Evolutionary conservation across 495 filamentous ascomycete genomes (phyloP).

Genomic region (Durotheca rogersii): DNA sequence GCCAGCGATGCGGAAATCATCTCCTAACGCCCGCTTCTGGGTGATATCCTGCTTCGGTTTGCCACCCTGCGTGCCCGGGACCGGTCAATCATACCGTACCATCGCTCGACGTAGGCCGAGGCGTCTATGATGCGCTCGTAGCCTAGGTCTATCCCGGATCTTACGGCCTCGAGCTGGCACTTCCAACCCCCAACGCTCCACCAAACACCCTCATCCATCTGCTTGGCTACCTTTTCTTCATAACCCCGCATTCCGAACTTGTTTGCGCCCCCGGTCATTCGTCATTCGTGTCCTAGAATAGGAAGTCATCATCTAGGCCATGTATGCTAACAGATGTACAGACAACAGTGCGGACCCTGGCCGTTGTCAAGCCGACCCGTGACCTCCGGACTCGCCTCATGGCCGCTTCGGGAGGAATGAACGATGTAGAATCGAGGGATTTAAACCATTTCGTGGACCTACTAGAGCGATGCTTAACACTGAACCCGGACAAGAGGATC

Average conservation of each 20-base stretch:
- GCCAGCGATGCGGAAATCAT: conserved; percentile 18
- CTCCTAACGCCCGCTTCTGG: neutral
- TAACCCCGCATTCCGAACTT: conserved; percentile 6
- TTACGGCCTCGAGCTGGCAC: conserved; percentile 19
- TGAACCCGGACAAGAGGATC: conserved; percentile 92
- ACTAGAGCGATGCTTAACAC: conserved; percentile 78
- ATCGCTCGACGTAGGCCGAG: conserved; percentile 9
- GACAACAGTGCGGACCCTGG: conserved; percentile 67
- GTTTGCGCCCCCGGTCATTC: neutral
- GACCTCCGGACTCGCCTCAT: conserved; percentile 78
- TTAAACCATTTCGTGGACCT: conserved; percentile 80
- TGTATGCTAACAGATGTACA: conserved; percentile 30
- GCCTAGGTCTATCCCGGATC: conserved; percentile 17
- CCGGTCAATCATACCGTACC: conserved; percentile 19
- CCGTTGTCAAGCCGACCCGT: conserved; percentile 76
- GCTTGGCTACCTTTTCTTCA: neutral
- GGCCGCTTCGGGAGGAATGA: conserved; percentile 70
- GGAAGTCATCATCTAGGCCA: neutral
- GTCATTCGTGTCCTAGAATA: conserved; percentile 1
- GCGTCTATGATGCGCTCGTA: conserved; percentile 8
- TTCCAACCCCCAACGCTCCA: conserved; percentile 4
- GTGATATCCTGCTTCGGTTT: conserved; percentile 1
- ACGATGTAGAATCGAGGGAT: conserved; percentile 73
- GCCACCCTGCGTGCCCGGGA: neutral
- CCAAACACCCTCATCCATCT: neutral